phyloP scores from a whole-genome alignment of 129 eudicot species.

The Silybum marianum region DNA sequence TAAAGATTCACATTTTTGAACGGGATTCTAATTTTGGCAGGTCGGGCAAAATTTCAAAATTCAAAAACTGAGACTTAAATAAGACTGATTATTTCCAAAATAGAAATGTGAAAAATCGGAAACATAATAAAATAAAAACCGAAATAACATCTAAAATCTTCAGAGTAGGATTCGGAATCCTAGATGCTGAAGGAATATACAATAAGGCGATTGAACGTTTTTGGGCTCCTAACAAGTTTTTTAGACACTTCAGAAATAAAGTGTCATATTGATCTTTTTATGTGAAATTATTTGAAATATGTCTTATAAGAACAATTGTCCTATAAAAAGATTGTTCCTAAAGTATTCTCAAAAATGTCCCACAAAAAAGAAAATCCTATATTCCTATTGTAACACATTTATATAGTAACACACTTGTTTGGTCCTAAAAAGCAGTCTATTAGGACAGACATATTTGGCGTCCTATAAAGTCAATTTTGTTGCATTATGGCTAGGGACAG shows the following conservation, averaged over 20 bases:
- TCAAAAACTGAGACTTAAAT: background rate
- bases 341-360: background rate
- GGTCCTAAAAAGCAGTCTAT: background rate
- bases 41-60: background rate
- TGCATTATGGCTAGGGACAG: background rate
- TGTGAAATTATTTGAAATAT: background rate
- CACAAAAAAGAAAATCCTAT: background rate
- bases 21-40: background rate
- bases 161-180: background rate
- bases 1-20: background rate
- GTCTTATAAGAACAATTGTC: background rate
- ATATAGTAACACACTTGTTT: background rate
- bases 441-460: background rate
- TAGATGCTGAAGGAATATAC: background rate
- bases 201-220: background rate
- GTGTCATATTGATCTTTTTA: background rate
- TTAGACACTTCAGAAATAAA: background rate
- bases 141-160: background rate
- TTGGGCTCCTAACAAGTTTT: background rate
- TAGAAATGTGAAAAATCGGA: background rate
- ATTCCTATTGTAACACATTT: background rate
- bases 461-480: background rate
- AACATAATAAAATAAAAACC: background rate
- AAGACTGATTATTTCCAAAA: background rate
- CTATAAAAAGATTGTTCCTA: background rate